Conservation (phyloP, 192 early-diverging fungal genomes). For the Mortierella antarctica region DNA sequence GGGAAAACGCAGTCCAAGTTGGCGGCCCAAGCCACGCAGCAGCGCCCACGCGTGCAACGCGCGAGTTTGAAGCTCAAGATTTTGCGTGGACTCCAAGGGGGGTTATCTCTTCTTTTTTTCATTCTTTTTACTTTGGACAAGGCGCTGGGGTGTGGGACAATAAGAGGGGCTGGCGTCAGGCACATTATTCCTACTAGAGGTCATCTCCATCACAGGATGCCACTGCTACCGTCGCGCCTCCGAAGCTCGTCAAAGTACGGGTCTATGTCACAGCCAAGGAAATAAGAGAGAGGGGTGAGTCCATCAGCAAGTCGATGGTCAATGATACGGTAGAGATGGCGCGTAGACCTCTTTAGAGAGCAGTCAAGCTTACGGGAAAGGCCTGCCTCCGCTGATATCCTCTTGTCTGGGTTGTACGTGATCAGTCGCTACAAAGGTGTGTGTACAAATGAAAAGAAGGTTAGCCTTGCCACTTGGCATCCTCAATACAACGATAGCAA, state of each 20-base stretch:
- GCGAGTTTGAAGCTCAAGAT: too few relatives aligned
- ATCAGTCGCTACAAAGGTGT: slow-evolving; percentile 29
- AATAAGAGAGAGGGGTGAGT: not conserved
- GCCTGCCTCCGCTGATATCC: slow-evolving; percentile 52
- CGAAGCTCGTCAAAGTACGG: slow-evolving; percentile 48
- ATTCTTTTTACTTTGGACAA: too few relatives aligned
- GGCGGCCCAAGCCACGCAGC: too few relatives aligned
- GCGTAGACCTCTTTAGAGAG: not conserved
- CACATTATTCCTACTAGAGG: too few relatives aligned
- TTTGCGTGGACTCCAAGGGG: too few relatives aligned
- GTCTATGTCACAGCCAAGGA: slow-evolving; percentile 15
- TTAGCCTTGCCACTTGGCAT: not conserved
- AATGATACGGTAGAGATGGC: not conserved
- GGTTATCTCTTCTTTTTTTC: too few relatives aligned
- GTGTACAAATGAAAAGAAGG: not conserved
- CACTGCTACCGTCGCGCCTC: slow-evolving; percentile 17
- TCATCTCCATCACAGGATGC: too few relatives aligned
- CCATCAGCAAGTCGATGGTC: not conserved
- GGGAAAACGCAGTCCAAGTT: too few relatives aligned
- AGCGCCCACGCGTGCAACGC: too few relatives aligned
- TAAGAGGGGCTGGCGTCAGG: too few relatives aligned
- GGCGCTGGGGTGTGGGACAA: too few relatives aligned
- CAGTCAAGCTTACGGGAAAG: slow-evolving; percentile 28
- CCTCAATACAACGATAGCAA: not conserved
- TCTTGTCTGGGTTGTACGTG: slow-evolving; percentile 47